Evolutionary conservation across 2,329 filamentous ascomycete species (phyloP).

Genomic region (Fusarium nygamai): DNA sequence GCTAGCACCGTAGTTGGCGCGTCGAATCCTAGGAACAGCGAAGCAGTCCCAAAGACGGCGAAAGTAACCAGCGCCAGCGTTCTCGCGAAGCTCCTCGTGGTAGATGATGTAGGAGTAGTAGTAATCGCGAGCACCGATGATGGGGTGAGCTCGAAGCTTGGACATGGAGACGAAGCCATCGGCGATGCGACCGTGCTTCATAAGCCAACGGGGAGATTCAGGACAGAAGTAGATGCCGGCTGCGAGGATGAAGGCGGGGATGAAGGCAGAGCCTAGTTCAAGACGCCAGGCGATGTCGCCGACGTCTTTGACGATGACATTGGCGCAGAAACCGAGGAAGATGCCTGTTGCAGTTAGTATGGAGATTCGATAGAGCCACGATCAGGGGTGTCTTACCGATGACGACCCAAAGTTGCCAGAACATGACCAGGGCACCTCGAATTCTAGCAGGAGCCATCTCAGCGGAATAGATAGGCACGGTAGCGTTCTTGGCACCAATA

Average conservation of each 20-base stretch:
- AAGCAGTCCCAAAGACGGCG: slow-evolving; percentile 69
- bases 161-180: slow-evolving; percentile 68
- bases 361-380: fast-evolving
- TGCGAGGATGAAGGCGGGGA: slow-evolving; percentile 64
- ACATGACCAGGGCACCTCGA: slow-evolving; percentile 82
- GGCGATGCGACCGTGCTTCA: slow-evolving; percentile 70
- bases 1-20: slow-evolving; percentile 79
- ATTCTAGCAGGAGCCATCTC: slow-evolving; percentile 76
- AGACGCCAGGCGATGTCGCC: slow-evolving; percentile 50
- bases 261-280: slow-evolving; percentile 69
- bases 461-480: slow-evolving; percentile 78
- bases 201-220: slow-evolving; percentile 71
- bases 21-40: slow-evolving; percentile 72
- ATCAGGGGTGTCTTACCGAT: slow-evolving; percentile 49
- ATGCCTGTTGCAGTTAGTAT: slow-evolving; percentile 36
- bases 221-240: slow-evolving; percentile 69
- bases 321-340: slow-evolving; percentile 55
- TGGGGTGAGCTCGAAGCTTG: slow-evolving; percentile 60
- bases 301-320: slow-evolving; percentile 46
- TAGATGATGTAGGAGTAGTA: slow-evolving; percentile 63
- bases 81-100: slow-evolving; percentile 52
- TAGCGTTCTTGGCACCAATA: slow-evolving; percentile 73
- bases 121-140: slow-evolving; percentile 69
- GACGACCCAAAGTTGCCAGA: slow-evolving; percentile 76
- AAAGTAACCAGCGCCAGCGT: slow-evolving; percentile 53